A percentile compares a stretch with the other conserved stretches of the same genome.
Evolutionary conservation across 2,329 filamentous ascomycete genomes (phyloP).

Genomic region (Colletotrichum magnum): DNA sequence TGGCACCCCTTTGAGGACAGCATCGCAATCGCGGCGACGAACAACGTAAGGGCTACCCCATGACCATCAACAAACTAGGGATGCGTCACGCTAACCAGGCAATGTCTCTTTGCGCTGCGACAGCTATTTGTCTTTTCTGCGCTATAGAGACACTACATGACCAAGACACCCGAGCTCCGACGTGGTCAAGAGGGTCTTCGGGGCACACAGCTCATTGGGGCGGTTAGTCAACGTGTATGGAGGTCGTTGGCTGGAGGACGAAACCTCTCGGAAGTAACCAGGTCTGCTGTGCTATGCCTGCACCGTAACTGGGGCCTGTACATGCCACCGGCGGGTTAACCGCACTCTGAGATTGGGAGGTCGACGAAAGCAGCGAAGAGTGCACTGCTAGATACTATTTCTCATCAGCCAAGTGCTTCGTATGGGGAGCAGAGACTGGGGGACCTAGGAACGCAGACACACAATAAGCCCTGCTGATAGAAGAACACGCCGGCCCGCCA

Average conservation of each 20-base stretch:
- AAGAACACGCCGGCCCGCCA: conserved; percentile 27
- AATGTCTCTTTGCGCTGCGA: not conserved
- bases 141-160: conserved; percentile 63
- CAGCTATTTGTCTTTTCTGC: conserved; percentile 86
- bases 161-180: not conserved
- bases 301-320: conserved; percentile 8
- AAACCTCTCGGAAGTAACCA: conserved; percentile 3
- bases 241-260: conserved; percentile 3
- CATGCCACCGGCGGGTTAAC: conserved; percentile 14
- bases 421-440: not conserved
- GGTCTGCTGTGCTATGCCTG: not conserved
- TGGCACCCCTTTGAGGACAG: conserved; percentile 99
- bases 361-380: conserved; percentile 14
- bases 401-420: conserved; percentile 29
- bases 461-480: conserved; percentile 32
- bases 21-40: conserved; percentile 98
- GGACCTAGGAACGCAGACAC: conserved; percentile 15
- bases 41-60: conserved; percentile 83
- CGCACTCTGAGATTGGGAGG: conserved; percentile 14
- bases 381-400: conserved; percentile 18
- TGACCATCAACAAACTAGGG: not conserved
- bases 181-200: conserved; percentile 4
- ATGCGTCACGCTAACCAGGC: not conserved
- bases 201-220: conserved; percentile 17
- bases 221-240: conserved; percentile 9